Evolutionary conservation across 306 rosid genomes (phyloP), one percentile per base, ranked within the genome.

Genomic region (Dryas alaskensis): DNA sequence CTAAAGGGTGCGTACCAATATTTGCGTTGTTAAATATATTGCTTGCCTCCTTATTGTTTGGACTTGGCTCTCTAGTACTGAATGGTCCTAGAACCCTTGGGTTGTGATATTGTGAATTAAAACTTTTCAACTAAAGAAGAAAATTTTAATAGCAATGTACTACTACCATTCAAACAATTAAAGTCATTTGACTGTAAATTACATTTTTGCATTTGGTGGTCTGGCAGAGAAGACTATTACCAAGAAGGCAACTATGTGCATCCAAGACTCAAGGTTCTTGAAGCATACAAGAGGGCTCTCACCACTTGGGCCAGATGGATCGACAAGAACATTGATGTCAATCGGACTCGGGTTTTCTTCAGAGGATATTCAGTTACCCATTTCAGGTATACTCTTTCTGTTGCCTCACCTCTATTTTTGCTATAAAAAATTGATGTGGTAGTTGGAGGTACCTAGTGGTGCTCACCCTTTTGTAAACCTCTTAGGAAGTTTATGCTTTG

Each of bases 291-390:
- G 78, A 87, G 88, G 74, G 99, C 98, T 73, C 88, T 95, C 63
- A 86, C 84, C 76, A 92, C 99, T 52, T 95, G 98, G 99, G 90
- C 92, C 62, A 79, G 74, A 74, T 95, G 99, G 99, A 59, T 90
- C 55, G 92, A 88, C 82, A 76, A 48, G 3, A 83, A 86, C 75
- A 81, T 92, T 13, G 87, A 95, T 73, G 9, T 49, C 73, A 84
- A 87, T 63, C 86, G 84, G 81, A 92, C 97, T 55, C 89, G 57
- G 71, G 89, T 92, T 84, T 83, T 95, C 84, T 95, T 92, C 81
- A 69, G 98, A 86, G 99, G 99, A 83, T 95, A 88, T 82, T 95
- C 99, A 40, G 83, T 81, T 17, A 88, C 90, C 71, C 99, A 92
- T 87, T 95, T 92, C 90, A 95, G 92, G 99, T 95, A 76, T 27